phyloP scores from a whole-genome alignment of 2,329 filamentous ascomycete species.

The Exophiala lecanii-corni region DNA sequence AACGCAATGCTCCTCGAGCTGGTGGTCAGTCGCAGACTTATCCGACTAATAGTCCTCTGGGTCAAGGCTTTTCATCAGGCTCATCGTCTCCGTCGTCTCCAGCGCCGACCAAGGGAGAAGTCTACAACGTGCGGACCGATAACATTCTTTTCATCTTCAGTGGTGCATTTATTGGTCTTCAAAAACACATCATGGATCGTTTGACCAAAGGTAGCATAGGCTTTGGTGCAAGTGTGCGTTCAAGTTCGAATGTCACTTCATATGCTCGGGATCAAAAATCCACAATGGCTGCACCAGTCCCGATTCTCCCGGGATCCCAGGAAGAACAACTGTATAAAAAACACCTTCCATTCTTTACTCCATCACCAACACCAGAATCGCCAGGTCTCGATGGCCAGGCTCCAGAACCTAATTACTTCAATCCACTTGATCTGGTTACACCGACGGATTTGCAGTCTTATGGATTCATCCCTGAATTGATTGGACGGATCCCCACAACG shows the following conservation, averaged over 20 bases:
- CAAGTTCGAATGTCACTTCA: conserved; percentile 31
- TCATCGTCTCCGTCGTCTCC: conserved; percentile 30
- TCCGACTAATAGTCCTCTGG: conserved; percentile 36
- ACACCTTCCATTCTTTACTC: conserved; percentile 56
- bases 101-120: conserved; percentile 50
- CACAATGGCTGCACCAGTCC: conserved; percentile 37
- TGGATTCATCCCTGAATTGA: conserved; percentile 90
- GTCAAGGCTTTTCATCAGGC: conserved; percentile 27
- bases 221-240: conserved; percentile 77
- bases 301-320: conserved; percentile 59
- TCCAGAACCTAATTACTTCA: conserved; percentile 46
- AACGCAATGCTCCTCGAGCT: conserved; percentile 39
- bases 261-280: conserved; percentile 28
- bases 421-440: conserved; percentile 65
- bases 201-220: conserved; percentile 83
- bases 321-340: conserved; percentile 57
- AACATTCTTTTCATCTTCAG: conserved; percentile 98
- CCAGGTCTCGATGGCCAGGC: conserved; percentile 22
- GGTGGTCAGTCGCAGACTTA: conserved; percentile 36
- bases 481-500: conserved; percentile 89
- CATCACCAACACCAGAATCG: conserved; percentile 33
- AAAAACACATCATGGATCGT: conserved; percentile 82
- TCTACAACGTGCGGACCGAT: conserved; percentile 77
- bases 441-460: conserved; percentile 75
- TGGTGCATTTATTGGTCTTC: conserved; percentile 87